These are phyloP conservation scores for Cyclotella distinguenda DNA, from an alignment of 108 stramenopile genomes.

Conservation along the genomic window DNA sequence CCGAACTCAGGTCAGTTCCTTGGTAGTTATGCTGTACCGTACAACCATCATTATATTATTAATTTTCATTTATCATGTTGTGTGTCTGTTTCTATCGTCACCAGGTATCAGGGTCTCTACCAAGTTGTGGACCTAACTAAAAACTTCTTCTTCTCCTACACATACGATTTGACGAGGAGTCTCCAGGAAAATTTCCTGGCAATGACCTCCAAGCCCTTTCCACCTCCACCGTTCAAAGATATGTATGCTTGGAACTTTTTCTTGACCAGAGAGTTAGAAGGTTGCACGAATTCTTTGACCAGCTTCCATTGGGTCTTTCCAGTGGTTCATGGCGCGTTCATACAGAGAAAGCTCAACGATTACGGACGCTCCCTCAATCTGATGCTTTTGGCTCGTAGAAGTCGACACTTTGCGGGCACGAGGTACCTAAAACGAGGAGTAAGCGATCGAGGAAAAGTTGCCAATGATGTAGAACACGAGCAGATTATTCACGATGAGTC, in stretches of 20 bases:
- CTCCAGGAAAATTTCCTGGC: constrained; percentile 94
- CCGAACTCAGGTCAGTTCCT: too few relatives aligned
- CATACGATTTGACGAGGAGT: constrained; percentile 89
- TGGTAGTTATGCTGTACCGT: too few relatives aligned
- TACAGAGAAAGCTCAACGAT: constrained; percentile 88
- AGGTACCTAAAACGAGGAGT: constrained; percentile 97
- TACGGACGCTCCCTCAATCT: constrained; percentile 90
- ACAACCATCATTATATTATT: too few relatives aligned
- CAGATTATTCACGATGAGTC: constrained; percentile 95
- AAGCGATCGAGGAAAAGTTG: constrained; percentile 93
- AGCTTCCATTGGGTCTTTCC: constrained; percentile 89
- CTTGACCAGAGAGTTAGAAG: constrained; percentile 88
- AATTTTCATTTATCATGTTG: too few relatives aligned
- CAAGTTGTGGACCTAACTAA: constrained; percentile 96
- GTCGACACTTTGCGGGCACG: constrained; percentile 97
- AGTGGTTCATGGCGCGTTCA: constrained; percentile 94
- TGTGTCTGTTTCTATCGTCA: too few relatives aligned
- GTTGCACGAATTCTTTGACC: constrained; percentile 73
- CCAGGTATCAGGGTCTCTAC: constrained; percentile 94
- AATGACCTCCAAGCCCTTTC: constrained; percentile 74
- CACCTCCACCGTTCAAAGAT: constrained; percentile 86
- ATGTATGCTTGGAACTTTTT: constrained; percentile 96
- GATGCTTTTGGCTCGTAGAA: constrained; percentile 89
- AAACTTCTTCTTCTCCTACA: constrained; percentile 97
- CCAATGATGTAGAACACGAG: constrained; percentile 92